A percentile compares a stretch with the other conserved stretches of the same genome.
Conservation (phyloP, 2,329 filamentous ascomycete species). For the Amauroascus niger region DNA sequence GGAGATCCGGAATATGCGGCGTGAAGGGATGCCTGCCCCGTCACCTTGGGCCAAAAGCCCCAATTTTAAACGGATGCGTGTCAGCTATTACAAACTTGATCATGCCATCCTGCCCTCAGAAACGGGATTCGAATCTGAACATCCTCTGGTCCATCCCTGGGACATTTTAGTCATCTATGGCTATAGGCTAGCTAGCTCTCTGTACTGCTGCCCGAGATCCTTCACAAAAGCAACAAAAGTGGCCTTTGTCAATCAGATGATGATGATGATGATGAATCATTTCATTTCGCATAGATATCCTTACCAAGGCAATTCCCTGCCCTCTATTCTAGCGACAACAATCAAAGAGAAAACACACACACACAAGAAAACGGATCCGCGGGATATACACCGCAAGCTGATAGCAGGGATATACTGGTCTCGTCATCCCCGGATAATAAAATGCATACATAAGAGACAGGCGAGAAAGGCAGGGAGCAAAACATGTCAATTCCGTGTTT, state of each 20-base stretch:
- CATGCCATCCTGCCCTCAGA: not conserved
- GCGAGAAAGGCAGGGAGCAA: not conserved
- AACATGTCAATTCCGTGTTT: constrained; percentile 1
- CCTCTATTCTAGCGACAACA: not conserved
- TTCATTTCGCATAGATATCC: not conserved
- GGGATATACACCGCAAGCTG: not conserved
- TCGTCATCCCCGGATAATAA: not conserved
- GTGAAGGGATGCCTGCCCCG: too few species aligned
- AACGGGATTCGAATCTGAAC: not conserved
- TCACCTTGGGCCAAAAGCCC: not conserved
- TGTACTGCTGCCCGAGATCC: constrained; percentile 7
- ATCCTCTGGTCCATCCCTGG: not conserved
- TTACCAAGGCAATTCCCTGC: not conserved
- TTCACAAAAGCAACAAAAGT: not conserved
- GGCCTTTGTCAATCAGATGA: not conserved
- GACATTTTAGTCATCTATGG: not conserved
- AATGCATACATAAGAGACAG: not conserved
- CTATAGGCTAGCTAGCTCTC: not conserved
- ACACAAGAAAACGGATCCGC: not conserved
- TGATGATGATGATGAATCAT: too few species aligned
- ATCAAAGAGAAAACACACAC: not conserved
- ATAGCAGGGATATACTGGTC: not conserved
- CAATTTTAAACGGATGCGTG: too few species aligned
- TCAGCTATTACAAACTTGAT: too few species aligned
- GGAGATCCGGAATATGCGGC: too few species aligned